Base-by-base conservation (phyloP, 2,329 filamentous ascomycete genomes). In the Claviceps pusilla region DNA sequence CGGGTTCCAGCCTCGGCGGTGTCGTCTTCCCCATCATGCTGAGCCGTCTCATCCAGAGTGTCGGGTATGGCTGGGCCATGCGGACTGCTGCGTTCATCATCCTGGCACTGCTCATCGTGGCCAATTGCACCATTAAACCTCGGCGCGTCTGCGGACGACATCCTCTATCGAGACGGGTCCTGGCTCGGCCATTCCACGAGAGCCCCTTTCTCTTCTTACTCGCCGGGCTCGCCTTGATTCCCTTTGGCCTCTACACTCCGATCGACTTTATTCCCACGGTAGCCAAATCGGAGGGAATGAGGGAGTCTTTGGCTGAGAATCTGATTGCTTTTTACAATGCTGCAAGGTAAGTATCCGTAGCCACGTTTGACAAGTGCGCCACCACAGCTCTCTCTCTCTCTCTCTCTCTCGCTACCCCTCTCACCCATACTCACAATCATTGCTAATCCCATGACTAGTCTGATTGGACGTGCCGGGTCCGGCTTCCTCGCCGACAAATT, bases 21-120 rank as follows among this genome's bases (percentile, higher is more conserved):
- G 64, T 71, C 37, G 61, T 73, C 31, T 68, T 71, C 51, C 71
- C 71, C 31, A 69, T 73, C 56, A 69, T 72, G 64, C 59, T 72
- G 3, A 63, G 55, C 1, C 64, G 62, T 2, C 58, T 73, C 9
- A 70, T 71, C 42, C 57, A 56, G 0, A 37, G 58, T 4, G 59
- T 71, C 4, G 70, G 70, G 0, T 73, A 67, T n/a, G 62, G 61
- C 0, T 73, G 69, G 71, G 57, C 69, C 2, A 69, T 73, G 62
- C 64, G 71, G 24, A 66, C 61, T 19, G 64, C 61, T 1, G 70
- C 63, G 11, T 71, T 74, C 14, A 54, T 73, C 41, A 65, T 71
- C 3, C 58, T 72, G 0, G 59, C 55, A 51, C 55, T 68, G 19
- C 66, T 70, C 2, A 51, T 61, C 45, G 51, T 71, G 35, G 61